Conservation (phyloP, 768 basidiomycete genomes). For the Ramaria sp. region DNA sequence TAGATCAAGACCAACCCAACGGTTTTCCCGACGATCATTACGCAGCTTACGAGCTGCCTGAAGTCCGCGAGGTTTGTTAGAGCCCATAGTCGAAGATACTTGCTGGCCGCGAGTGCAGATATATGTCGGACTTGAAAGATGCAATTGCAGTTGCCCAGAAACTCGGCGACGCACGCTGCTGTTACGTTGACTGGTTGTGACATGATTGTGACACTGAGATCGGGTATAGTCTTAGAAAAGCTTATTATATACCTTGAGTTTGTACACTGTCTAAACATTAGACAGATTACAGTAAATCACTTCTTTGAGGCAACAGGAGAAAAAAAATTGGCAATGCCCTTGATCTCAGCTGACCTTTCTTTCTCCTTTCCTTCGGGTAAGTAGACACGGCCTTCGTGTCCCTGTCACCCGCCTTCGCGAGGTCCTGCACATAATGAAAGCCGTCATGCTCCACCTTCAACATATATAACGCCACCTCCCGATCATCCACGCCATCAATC, state of each 20-base stretch:
- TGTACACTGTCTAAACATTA: too few relatives aligned
- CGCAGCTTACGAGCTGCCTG: conserved; percentile 98
- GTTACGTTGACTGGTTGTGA: too few relatives aligned
- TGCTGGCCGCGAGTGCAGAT: background rate
- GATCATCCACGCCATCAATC: background rate
- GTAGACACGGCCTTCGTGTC: too few relatives aligned
- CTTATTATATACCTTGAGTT: too few relatives aligned
- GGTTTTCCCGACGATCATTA: conserved; percentile 86
- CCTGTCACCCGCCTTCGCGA: conserved; percentile 37
- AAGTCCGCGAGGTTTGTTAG: conserved; percentile 98
- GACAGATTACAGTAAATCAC: background rate
- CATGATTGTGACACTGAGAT: too few relatives aligned
- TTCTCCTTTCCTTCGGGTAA: conserved; percentile 21
- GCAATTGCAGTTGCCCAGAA: conserved; percentile 4
- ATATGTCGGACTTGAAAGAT: conserved; percentile 7
- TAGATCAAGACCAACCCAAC: conserved; percentile 65
- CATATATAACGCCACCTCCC: conserved; percentile 10
- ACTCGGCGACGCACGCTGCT: background rate
- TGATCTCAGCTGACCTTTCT: conserved; percentile 16
- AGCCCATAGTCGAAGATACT: conserved; percentile 1
- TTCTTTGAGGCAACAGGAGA: conserved; percentile 16
- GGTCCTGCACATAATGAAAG: conserved; percentile 78
- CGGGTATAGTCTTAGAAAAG: too few relatives aligned
- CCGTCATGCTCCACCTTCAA: conserved; percentile 63
- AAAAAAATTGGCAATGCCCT: conserved; percentile 42